Conservation (phyloP, 1,139 yeast genomes). For the Zygoascus sp. region DNA sequence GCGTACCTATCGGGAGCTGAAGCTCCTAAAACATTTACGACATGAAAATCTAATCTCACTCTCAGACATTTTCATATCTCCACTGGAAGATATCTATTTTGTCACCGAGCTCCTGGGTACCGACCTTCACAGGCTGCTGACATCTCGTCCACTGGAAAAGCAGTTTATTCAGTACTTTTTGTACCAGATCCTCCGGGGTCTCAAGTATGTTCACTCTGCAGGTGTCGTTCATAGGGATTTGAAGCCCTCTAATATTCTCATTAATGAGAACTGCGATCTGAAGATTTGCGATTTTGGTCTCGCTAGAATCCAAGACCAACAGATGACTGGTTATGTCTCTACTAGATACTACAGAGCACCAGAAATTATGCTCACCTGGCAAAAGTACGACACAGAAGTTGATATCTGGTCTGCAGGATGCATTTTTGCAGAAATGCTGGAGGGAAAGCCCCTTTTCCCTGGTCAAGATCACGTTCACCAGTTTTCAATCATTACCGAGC, state of each 20-base stretch:
- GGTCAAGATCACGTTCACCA: conserved; percentile 99
- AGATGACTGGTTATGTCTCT: conserved; percentile 97
- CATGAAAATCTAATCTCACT: conserved; percentile 92
- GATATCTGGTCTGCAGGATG: conserved; percentile 99
- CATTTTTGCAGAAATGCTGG: conserved; percentile 96
- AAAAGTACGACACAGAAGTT: conserved; percentile 96
- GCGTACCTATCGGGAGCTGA: conserved; percentile 92
- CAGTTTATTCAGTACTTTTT: conserved; percentile 95
- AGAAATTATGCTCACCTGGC: conserved; percentile 99
- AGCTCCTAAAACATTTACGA: conserved; percentile 83
- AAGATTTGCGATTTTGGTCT: conserved; percentile 96
- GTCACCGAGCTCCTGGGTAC: conserved; percentile 97
- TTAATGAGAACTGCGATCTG: conserved; percentile 92
- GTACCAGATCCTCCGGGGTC: conserved; percentile 87
- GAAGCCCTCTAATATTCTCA: conserved; percentile 86
- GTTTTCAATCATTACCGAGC: conserved; percentile 91
- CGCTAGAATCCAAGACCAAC: conserved; percentile 96
- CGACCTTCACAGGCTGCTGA: conserved; percentile 83
- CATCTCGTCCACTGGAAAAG: conserved; percentile 89
- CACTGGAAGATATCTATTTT: conserved; percentile 93
- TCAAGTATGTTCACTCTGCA: conserved; percentile 94
- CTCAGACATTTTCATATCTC: conserved; percentile 91
- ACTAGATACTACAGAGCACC: conserved; percentile 98
- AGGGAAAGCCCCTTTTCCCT: conserved; percentile 97
- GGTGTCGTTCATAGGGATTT: conserved; percentile 95